Base-by-base conservation (phyloP, 1,139 yeast genomes). In the Debaryomycetaceae sp. region DNA sequence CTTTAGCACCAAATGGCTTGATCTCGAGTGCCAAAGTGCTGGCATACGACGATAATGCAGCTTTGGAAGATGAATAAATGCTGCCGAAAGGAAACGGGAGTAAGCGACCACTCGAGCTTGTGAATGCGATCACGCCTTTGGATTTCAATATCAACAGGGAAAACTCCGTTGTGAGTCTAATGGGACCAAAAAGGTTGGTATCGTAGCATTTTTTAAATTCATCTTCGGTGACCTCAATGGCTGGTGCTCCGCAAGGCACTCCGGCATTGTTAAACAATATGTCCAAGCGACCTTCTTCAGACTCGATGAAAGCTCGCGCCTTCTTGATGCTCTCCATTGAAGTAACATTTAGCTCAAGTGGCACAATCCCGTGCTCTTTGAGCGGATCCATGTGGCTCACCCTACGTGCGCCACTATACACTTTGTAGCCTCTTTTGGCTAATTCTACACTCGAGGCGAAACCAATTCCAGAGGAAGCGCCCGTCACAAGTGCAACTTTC, bases 11-110 rank as follows among this genome's bases (percentile, higher is more conserved):
- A 31, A 54, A 53, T 0, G 60, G 55, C 35, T 44, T 45, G 65
- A 81, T 46, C 48, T 81, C 88, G 19, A 76, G 43, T 28, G 78
- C 69, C 32, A 79, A 55, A 2, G 65, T 65, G 30, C 68, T 61
- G 2, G 79, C 77, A 45, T 75, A 81, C 38, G 70, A 73, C 44
- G 75, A 81, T 29, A 81, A 65, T 2, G 86, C 85, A 3, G 84
- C 86, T 20, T 37, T 37, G 18, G 32, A 22, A n/a, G 37, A 28
- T n/a, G 38, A 20, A 30, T 44, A 41, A 3, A 36, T 32, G 12
- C 34, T 17, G 9, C 28, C 16, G 25, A 39, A 43, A n/a, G 46
- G 47, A 10, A 35, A 17, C 12, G 43, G 40, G 6, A 32, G 13
- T 3, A 34, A n/a, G 1, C 30, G 30, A 5, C 35, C 38, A 15